Evolutionary conservation across 257 asterid genomes (phyloP).

Genomic region (Eustoma russellianum): DNA sequence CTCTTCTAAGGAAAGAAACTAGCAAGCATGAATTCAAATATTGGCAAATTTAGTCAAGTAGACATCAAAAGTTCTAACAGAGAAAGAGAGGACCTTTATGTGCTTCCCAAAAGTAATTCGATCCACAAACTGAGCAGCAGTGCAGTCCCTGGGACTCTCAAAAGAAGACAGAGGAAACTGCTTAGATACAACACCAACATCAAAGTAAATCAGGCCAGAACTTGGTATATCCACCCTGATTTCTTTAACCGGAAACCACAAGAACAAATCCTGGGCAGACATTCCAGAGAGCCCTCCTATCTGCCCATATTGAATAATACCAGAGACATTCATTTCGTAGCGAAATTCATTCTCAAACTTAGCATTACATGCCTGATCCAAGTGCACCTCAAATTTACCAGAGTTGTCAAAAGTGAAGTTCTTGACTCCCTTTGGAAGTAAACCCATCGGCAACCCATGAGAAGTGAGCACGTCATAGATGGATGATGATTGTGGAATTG

Average conservation of each 20-base stretch:
- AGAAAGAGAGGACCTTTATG: constrained; percentile 6
- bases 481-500: constrained; percentile 26
- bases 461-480: constrained; percentile 55
- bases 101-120: constrained; percentile 27
- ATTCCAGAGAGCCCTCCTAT: constrained; percentile 70
- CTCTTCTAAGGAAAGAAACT: no score
- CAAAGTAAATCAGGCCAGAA: constrained; percentile 88
- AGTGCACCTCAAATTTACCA: constrained; percentile 58
- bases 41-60: no score
- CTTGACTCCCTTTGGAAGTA: constrained; percentile 79
- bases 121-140: constrained; percentile 50
- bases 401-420: constrained; percentile 51
- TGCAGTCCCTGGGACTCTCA: constrained; percentile 81
- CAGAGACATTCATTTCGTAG: constrained; percentile 61
- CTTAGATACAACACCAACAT: constrained; percentile 92
- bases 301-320: constrained; percentile 48
- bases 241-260: constrained; percentile 87
- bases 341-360: constrained; percentile 80
- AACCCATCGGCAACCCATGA: constrained; percentile 79
- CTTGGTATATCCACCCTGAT: constrained; percentile 85
- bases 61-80: no score
- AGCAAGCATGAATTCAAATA: no score
- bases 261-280: constrained; percentile 87
- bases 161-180: constrained; percentile 81
- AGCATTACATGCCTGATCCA: constrained; percentile 80